Evolutionary conservation across 768 basidiomycete genomes (phyloP).

Genomic region (Russula virescens): DNA sequence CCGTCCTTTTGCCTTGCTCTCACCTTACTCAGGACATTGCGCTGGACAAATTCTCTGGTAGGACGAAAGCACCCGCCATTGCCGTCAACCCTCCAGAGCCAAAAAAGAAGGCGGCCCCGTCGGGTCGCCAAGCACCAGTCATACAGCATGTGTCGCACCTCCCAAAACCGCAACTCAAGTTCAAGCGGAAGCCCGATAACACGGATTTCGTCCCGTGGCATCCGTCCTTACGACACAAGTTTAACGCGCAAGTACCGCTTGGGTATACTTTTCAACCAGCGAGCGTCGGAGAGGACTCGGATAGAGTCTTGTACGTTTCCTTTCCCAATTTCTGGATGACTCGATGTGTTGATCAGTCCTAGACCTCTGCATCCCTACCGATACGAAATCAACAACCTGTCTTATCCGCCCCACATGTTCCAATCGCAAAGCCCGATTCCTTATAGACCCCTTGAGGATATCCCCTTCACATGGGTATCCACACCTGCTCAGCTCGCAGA

Average conservation of each 20-base stretch:
- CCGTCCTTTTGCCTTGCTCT: not conserved
- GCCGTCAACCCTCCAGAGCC: slow-evolving; percentile 41
- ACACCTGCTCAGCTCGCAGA: slow-evolving; percentile 47
- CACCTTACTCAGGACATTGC: slow-evolving; percentile 63
- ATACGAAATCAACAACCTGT: slow-evolving; percentile 73
- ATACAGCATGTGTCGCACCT: slow-evolving; percentile 72
- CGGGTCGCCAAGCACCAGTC: slow-evolving; percentile 49
- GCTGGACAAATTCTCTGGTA: slow-evolving; percentile 72
- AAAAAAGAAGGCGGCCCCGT: slow-evolving; percentile 33
- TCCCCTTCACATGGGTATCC: slow-evolving; percentile 67
- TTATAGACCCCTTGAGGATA: slow-evolving; percentile 56
- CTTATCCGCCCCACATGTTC: slow-evolving; percentile 69
- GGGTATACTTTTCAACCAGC: slow-evolving; percentile 48
- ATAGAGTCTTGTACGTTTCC: slow-evolving; percentile 12
- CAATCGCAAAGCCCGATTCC: slow-evolving; percentile 42
- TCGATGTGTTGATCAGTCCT: slow-evolving; percentile 17
- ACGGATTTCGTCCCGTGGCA: slow-evolving; percentile 52
- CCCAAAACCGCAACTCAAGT: slow-evolving; percentile 75
- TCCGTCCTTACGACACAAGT: slow-evolving; percentile 69
- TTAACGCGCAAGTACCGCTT: slow-evolving; percentile 79
- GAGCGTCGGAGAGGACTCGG: slow-evolving; percentile 25
- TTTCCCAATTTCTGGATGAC: not conserved
- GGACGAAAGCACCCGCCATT: slow-evolving; percentile 61
- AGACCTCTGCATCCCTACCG: slow-evolving; percentile 69
- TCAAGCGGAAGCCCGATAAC: slow-evolving; percentile 58